phyloP scores from a whole-genome alignment of 192 early-diverging fungal genomes.

The Entomortierella parvispora region DNA sequence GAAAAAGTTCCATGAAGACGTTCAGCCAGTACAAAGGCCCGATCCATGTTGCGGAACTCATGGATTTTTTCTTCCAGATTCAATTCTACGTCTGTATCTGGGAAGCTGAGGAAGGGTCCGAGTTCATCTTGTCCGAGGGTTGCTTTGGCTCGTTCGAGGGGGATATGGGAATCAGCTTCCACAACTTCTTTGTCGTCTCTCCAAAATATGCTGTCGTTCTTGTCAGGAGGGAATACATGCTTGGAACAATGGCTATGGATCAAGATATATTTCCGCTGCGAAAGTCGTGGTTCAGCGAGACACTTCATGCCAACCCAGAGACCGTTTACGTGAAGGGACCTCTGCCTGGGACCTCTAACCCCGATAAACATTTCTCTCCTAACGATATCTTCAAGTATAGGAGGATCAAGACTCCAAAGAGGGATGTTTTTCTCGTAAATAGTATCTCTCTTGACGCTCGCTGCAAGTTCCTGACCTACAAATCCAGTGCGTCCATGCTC shows the following conservation, averaged over 20 bases:
- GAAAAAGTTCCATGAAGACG: not conserved
- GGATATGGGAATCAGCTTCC: constrained; percentile 3
- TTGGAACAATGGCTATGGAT: not conserved
- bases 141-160: constrained; percentile 52
- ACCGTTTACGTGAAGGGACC: constrained; percentile 7
- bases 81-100: constrained; percentile 36
- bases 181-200: constrained; percentile 49
- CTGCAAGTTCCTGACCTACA: constrained; percentile 13
- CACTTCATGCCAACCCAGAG: constrained; percentile 1
- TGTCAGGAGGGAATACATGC: constrained; percentile 1
- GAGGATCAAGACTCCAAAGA: constrained; percentile 19
- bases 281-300: constrained; percentile 13
- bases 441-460: constrained; percentile 15
- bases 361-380: not conserved
- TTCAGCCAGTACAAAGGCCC: constrained; percentile 11
- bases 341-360: not conserved
- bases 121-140: constrained; percentile 46
- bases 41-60: constrained; percentile 14
- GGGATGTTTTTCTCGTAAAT: constrained; percentile 16
- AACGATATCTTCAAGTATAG: constrained; percentile 23
- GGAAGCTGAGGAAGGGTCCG: constrained; percentile 45
- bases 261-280: not conserved
- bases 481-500: constrained; percentile 15
- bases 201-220: constrained; percentile 45
- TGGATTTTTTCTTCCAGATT: constrained; percentile 7